A percentile compares a stretch with the other conserved stretches of the same genome.
These are phyloP conservation scores for Chrysoporthe cubensis DNA, from an alignment of 2,329 filamentous ascomycete species.

Conservation along the genomic window DNA sequence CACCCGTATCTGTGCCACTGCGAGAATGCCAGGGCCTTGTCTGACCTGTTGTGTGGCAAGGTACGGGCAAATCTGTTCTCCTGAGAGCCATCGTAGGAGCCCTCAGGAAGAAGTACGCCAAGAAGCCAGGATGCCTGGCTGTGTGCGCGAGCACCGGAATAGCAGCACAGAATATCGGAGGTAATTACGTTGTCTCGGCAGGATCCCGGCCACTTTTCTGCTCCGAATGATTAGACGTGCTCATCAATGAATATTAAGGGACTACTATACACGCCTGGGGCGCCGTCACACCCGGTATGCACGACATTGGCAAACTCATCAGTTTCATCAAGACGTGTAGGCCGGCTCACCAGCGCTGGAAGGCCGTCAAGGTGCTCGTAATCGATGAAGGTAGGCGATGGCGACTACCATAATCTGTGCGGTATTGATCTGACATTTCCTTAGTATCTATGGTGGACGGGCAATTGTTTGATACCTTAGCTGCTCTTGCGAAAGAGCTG, in stretches of 20 bases:
- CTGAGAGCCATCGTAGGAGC: slow-evolving; percentile 73
- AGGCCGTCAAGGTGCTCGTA: slow-evolving; percentile 71
- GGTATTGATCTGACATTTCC: not conserved
- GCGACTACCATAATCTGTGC: not conserved
- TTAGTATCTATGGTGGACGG: slow-evolving; percentile 77
- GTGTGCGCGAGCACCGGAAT: slow-evolving; percentile 77
- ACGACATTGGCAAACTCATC: slow-evolving; percentile 68
- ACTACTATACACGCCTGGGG: slow-evolving; percentile 76
- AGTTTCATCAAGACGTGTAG: slow-evolving; percentile 73
- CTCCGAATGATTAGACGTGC: not conserved
- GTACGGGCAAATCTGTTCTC: slow-evolving; percentile 76
- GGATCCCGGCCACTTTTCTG: too few relatives aligned
- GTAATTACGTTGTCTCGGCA: slow-evolving; percentile 36
- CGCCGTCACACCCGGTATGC: slow-evolving; percentile 75
- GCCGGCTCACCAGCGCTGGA: slow-evolving; percentile 71
- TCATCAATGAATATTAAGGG: slow-evolving; percentile 2
- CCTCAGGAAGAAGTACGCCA: slow-evolving; percentile 63
- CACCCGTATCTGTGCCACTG: not conserved
- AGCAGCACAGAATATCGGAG: slow-evolving; percentile 76
- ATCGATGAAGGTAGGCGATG: slow-evolving; percentile 60
- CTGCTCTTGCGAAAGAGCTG: slow-evolving; percentile 64
- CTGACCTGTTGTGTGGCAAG: slow-evolving; percentile 40
- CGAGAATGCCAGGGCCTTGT: too few relatives aligned
- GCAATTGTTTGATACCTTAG: slow-evolving; percentile 76
- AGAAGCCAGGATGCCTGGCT: slow-evolving; percentile 68